phyloP scores from a whole-genome alignment of 495 filamentous ascomycete genomes.

The Neurospora cerealis region DNA sequence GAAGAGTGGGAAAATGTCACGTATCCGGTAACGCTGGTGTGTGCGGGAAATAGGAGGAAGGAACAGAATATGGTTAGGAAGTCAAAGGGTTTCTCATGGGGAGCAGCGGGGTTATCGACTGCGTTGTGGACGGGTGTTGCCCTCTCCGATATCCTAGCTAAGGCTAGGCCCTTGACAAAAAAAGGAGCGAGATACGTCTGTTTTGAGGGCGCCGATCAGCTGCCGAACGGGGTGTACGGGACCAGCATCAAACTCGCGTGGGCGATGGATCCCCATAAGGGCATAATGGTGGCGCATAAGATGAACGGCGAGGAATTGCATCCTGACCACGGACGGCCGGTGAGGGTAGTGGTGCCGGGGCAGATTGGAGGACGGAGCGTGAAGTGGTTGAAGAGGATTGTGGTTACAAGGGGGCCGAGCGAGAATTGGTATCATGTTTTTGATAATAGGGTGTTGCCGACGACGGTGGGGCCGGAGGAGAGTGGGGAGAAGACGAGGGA shows the following conservation, averaged over 20 bases:
- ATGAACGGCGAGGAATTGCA: conserved; percentile 85
- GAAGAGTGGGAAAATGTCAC: conserved; percentile 76
- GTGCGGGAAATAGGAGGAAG: conserved; percentile 87
- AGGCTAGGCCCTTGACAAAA: conserved; percentile 46
- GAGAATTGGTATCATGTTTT: conserved; percentile 97
- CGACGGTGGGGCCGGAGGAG: conserved; percentile 77
- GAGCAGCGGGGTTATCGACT: conserved; percentile 79
- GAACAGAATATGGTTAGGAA: conserved; percentile 91
- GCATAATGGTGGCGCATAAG: conserved; percentile 82
- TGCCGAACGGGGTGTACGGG: conserved; percentile 87
- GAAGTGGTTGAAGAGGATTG: conserved; percentile 85
- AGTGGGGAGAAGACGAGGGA: conserved; percentile 60
- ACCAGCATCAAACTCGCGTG: conserved; percentile 79
- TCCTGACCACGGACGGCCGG: conserved; percentile 82
- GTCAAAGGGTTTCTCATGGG: conserved; percentile 95
- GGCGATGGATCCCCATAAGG: conserved; percentile 75
- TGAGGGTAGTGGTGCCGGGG: conserved; percentile 79
- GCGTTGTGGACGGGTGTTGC: conserved; percentile 81
- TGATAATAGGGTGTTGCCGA: conserved; percentile 87
- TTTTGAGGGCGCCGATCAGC: conserved; percentile 85
- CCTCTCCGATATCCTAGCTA: conserved; percentile 61
- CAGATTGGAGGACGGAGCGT: conserved; percentile 93
- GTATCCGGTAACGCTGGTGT: conserved; percentile 81
- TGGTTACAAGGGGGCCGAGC: conserved; percentile 68
- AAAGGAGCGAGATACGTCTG: conserved; percentile 75